Evolutionary conservation across 495 filamentous ascomycete species (phyloP), one percentile per base, ranked within the genome.

Genomic region (Penicillium manginii): DNA sequence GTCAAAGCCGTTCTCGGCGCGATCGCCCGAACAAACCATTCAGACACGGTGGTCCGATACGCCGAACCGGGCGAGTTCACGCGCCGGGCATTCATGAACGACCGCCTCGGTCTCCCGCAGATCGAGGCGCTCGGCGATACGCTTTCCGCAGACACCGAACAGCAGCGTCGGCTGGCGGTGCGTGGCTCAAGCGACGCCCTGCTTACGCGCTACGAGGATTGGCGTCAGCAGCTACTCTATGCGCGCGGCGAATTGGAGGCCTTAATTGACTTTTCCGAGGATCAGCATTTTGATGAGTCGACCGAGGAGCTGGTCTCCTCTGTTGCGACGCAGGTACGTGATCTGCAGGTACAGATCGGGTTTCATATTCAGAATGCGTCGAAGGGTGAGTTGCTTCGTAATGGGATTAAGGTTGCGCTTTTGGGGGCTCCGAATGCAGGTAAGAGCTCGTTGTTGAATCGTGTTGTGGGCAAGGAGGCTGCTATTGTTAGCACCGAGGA

Each of bases 51-150:
- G n/a, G 84, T 97, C 45, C 91, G 91, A 11, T 96, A 96, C 64
- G 94, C 94, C 0, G 94, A 97, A 63, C 90, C 94, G 1, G 94
- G 94, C 55, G 94, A 98, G 66, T 98, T 98, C 73, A 98, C 94
- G 7, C 87, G 87, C 32, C 90, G 93, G 37, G 92, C 96, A 7
- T 98, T 98, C 70, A 79, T 89, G 72, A 97, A 97, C 70, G 79
- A 87, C 62, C 84, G 92, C 1, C 81, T 98, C 4, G 89, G 92
- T 59, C 83, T 98, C 2, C 89, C 92, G n/a, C 93, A 98, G 74
- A 87, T 98, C 23, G 94, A 98, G 77, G 90, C 92, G 6, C 82
- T 98, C 0, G 87, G 91, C 9, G 93, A 97, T 66, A 88, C 85
- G 0, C 81, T 98, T 8, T 79, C 90, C 0, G 94, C 94, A 0